These are phyloP conservation scores for Fusarium musae DNA, from an alignment of 2,329 filamentous ascomycete genomes.

Conservation along the genomic window DNA sequence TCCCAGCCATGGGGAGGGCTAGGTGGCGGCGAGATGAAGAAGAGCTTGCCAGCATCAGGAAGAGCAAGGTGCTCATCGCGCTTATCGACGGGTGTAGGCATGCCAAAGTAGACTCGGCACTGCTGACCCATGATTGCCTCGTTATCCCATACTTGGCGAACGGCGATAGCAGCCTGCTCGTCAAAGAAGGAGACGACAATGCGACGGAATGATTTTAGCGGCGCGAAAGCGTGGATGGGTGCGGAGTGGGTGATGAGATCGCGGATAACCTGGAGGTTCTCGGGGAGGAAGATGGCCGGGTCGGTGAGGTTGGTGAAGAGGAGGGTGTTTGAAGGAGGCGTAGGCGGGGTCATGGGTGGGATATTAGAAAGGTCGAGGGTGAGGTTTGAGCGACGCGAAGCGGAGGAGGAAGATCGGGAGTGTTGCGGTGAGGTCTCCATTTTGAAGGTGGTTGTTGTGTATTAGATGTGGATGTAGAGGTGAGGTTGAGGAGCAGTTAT, in stretches of 20 bases:
- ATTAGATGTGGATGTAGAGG: conserved; percentile 7
- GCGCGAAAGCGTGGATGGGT: conserved; percentile 80
- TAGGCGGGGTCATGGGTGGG: conserved; percentile 75
- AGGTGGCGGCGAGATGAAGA: conserved; percentile 78
- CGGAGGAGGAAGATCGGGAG: conserved; percentile 59
- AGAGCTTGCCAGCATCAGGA: conserved; percentile 75
- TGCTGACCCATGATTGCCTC: conserved; percentile 77
- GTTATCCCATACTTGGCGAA: conserved; percentile 79
- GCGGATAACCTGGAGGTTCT: conserved; percentile 79
- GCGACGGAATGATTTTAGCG: conserved; percentile 83
- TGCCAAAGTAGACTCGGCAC: conserved; percentile 76
- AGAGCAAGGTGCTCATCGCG: conserved; percentile 70
- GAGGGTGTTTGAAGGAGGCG: conserved; percentile 83
- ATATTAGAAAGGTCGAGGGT: conserved; percentile 79
- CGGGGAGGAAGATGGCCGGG: conserved; percentile 76
- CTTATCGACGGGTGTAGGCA: conserved; percentile 66
- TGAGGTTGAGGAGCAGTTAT: conserved; percentile 10
- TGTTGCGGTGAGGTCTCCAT: conserved; percentile 53
- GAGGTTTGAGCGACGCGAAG: conserved; percentile 62
- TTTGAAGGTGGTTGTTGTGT: conserved; percentile 27
- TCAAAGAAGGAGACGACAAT: conserved; percentile 84
- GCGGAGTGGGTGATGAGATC: conserved; percentile 76
- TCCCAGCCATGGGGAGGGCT: conserved; percentile 77
- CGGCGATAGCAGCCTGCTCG: conserved; percentile 73
- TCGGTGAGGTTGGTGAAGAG: conserved; percentile 84